A percentile compares a stretch with the other conserved stretches of the same genome.
Conservation (phyloP, 2,329 filamentous ascomycete species). For the Colletotrichum chrysophilum region DNA sequence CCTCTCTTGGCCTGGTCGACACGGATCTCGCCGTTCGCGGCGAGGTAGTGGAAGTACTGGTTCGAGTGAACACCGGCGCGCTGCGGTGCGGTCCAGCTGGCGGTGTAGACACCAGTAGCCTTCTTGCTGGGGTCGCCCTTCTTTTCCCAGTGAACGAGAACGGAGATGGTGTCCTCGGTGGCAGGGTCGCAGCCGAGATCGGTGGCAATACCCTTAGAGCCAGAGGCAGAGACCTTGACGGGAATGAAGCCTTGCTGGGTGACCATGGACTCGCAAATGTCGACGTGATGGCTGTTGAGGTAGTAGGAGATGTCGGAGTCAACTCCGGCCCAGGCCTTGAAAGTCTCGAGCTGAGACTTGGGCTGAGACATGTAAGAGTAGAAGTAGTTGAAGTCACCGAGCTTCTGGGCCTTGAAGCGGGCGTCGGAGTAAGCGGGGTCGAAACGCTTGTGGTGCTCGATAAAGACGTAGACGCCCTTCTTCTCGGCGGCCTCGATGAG, state of each 20-base stretch:
- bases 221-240: conserved; percentile 78
- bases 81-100: conserved; percentile 93
- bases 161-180: conserved; percentile 92
- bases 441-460: conserved; percentile 97
- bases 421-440: conserved; percentile 94
- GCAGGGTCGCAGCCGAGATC: conserved; percentile 77
- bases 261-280: conserved; percentile 93
- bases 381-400: conserved; percentile 98
- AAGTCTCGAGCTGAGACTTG: conserved; percentile 90
- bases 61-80: conserved; percentile 95
- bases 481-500: conserved; percentile 76
- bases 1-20: conserved; percentile 94
- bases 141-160: conserved; percentile 88
- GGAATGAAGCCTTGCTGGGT: conserved; percentile 74
- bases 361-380: conserved; percentile 97
- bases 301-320: conserved; percentile 97
- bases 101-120: conserved; percentile 90
- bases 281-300: conserved; percentile 92
- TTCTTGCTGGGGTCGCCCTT: conserved; percentile 70
- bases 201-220: conserved; percentile 79
- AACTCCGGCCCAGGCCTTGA: conserved; percentile 91
- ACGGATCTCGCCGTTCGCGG: conserved; percentile 80
- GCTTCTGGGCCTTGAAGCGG: conserved; percentile 72
- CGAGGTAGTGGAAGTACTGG: conserved; percentile 97
- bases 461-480: conserved; percentile 84